These are phyloP conservation scores for Raffaelea albimanens DNA, from an alignment of 2,329 filamentous ascomycete species.

Conservation along the genomic window DNA sequence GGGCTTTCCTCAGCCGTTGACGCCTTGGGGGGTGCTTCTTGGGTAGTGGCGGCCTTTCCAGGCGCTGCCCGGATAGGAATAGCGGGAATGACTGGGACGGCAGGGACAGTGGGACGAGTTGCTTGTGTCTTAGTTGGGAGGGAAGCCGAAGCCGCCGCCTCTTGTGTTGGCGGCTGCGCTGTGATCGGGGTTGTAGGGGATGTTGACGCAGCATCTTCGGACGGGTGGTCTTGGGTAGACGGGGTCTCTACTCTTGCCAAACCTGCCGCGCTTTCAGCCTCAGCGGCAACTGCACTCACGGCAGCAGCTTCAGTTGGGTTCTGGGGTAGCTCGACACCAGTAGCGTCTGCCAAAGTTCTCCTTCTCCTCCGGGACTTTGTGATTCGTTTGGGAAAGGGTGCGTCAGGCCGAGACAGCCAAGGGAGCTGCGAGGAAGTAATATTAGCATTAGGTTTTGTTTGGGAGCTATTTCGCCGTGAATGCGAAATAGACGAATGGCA, in stretches of 20 bases:
- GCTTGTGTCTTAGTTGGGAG: conserved; percentile 15
- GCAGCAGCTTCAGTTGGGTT: background rate
- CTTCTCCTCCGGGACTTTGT: conserved; percentile 33
- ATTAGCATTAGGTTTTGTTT: conserved; percentile 1
- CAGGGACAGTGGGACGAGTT: conserved; percentile 26
- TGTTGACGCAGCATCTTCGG: conserved; percentile 22
- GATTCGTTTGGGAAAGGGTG: conserved; percentile 37
- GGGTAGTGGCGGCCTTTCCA: background rate
- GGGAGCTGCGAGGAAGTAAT: conserved; percentile 34
- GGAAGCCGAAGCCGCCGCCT: conserved; percentile 13
- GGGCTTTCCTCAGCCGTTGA: background rate
- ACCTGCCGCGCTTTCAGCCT: conserved; percentile 2
- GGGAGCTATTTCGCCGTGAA: no score
- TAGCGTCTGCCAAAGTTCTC: conserved; percentile 24
- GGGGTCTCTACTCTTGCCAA: conserved; percentile 18
- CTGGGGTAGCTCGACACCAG: conserved; percentile 17
- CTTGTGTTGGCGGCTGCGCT: conserved; percentile 11
- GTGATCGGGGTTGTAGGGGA: conserved; percentile 27
- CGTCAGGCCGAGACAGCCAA: conserved; percentile 44
- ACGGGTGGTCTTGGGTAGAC: conserved; percentile 20
- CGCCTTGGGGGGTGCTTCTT: conserved; percentile 3
- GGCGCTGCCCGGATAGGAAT: conserved; percentile 24
- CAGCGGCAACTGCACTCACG: background rate
- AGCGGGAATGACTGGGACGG: conserved; percentile 32
- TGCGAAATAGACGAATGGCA: no score